Evolutionary conservation across 768 basidiomycete species (phyloP).

Genomic region (Albatrellus ellisii): DNA sequence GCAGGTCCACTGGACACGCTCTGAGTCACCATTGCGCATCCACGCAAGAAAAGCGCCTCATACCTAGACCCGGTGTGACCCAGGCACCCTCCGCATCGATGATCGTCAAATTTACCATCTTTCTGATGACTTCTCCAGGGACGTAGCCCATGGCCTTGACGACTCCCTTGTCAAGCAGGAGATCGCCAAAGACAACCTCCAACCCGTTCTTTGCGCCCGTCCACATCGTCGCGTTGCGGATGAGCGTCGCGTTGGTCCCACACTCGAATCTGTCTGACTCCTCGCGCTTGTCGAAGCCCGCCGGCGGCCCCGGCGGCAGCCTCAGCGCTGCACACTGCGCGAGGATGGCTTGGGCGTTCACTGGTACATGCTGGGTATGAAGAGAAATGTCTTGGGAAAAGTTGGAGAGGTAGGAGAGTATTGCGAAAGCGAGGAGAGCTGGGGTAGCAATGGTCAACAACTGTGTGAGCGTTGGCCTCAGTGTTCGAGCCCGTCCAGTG

Average conservation of each 20-base stretch:
- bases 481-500: background rate
- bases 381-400: background rate
- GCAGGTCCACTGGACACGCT: constrained; percentile 22
- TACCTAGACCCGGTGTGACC: constrained; percentile 56
- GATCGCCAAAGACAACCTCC: constrained; percentile 41
- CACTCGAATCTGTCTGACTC: constrained; percentile 51
- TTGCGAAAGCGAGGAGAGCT: background rate
- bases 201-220: constrained; percentile 45
- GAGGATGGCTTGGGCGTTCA: constrained; percentile 18
- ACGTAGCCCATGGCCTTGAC: constrained; percentile 42
- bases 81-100: constrained; percentile 50
- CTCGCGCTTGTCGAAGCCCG: constrained; percentile 18
- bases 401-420: background rate
- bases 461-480: background rate
- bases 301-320: constrained; percentile 19
- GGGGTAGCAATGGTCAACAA: background rate
- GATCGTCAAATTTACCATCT: constrained; percentile 27
- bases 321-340: constrained; percentile 20
- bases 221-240: constrained; percentile 61
- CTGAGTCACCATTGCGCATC: constrained; percentile 16
- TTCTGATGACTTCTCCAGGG: constrained; percentile 17
- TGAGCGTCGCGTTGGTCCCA: constrained; percentile 52
- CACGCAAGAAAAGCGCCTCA: constrained; percentile 10
- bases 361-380: constrained; percentile 11
- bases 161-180: constrained; percentile 57